phyloP scores from a whole-genome alignment of 768 basidiomycete genomes.

The Pisolithus microcarpus region DNA sequence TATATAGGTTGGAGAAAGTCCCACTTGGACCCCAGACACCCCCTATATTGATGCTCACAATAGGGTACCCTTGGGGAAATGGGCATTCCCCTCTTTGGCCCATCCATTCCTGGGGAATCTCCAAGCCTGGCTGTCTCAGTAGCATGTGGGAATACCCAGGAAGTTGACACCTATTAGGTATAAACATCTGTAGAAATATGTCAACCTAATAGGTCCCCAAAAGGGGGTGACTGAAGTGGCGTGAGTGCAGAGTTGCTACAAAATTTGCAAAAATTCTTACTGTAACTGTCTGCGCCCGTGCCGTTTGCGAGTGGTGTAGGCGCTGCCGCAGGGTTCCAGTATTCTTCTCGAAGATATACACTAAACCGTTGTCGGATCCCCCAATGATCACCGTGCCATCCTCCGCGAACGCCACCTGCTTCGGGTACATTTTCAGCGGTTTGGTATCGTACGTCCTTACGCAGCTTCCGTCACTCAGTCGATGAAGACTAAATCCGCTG shows the following conservation, averaged over 20 bases:
- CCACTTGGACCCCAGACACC: too few species aligned
- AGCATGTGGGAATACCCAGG: too few species aligned
- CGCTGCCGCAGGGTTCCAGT: neutral
- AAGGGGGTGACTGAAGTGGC: too few species aligned
- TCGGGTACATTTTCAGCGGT: constrained; percentile 3
- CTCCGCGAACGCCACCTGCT: constrained; percentile 3
- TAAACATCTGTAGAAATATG: too few species aligned
- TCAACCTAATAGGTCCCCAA: too few species aligned
- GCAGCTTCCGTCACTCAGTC: constrained; percentile 2
- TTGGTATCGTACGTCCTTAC: constrained; percentile 2
- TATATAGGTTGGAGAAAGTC: too few species aligned
- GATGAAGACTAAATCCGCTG: neutral
- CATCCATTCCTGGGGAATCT: too few species aligned
- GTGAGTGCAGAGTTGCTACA: neutral
- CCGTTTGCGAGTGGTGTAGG: neutral
- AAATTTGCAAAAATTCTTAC: neutral
- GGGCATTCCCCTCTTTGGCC: too few species aligned
- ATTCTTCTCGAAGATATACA: neutral
- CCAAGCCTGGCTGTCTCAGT: too few species aligned
- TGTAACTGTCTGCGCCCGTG: constrained; percentile 1
- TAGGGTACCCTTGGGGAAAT: too few species aligned
- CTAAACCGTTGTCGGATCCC: neutral
- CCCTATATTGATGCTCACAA: too few species aligned
- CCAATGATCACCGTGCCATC: neutral
- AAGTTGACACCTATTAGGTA: too few species aligned